A percentile compares a stretch with the other conserved stretches of the same genome.
Evolutionary conservation across 345 rosid genomes (phyloP).

Genomic region (Populus simonii): DNA sequence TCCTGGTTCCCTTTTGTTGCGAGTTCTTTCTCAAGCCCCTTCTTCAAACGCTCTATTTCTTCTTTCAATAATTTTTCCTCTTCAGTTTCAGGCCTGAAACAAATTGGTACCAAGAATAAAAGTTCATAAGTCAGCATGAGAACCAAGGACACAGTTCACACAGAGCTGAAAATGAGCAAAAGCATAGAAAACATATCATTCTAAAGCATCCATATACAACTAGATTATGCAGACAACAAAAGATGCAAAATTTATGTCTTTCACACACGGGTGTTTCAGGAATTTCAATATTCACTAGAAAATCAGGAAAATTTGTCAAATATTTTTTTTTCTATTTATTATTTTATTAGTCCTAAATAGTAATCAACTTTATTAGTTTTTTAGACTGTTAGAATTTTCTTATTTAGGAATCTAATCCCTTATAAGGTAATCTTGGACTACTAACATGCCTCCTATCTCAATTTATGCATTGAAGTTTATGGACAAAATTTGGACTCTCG

Average conservation of each 20-base stretch:
- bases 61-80: conserved; percentile 71
- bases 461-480: too few species aligned
- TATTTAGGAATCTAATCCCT: too few species aligned
- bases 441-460: too few species aligned
- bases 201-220: not conserved
- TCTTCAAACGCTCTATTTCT: conserved; percentile 55
- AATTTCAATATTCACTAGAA: too few species aligned
- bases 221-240: not conserved
- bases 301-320: too few species aligned
- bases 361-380: too few species aligned
- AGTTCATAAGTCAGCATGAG: not conserved
- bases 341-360: too few species aligned
- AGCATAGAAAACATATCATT: not conserved
- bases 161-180: not conserved
- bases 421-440: too few species aligned
- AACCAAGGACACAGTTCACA: not conserved
- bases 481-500: too few species aligned
- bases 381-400: too few species aligned
- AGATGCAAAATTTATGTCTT: not conserved
- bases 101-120: not conserved
- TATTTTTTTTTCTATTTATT: too few species aligned
- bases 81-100: conserved; percentile 80
- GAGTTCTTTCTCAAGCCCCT: conserved; percentile 44
- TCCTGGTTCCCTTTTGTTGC: conserved; percentile 32
- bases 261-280: too few species aligned